Base-by-base conservation (phyloP, 495 filamentous ascomycete species). In the Penicillium bovifimosum region DNA sequence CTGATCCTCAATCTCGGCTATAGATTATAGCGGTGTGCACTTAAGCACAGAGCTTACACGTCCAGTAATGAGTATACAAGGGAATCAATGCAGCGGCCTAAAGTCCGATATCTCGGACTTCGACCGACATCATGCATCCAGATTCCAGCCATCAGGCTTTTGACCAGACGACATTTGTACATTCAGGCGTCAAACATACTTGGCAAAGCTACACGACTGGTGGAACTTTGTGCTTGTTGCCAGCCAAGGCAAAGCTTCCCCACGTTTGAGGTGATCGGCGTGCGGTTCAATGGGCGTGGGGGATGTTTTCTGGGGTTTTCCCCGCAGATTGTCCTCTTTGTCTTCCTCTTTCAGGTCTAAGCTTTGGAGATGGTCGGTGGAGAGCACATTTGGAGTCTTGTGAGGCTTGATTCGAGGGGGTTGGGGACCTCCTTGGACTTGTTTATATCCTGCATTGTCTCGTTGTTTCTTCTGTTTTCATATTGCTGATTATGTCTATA, bases 171-270 rank as follows among this genome's bases (percentile, higher is more conserved):
- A 34, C 13, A 9, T 34, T 13, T 11, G 9, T 9, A 13, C 13
- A 9, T 34, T 34, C 4, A 24, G 20, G 20, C 20, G 20, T 24
- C 4, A 4, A 24, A 24, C 20, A 24, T 34, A n/a, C 32, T 34
- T 28, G 26, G 34, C 34, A 9, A 26, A 28, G 28, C 11, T 29
- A 10, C 20, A 24, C 13, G 11, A 31, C 45, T 39, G n/a, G 18
- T 38, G 51, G 51, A 14, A 34, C 41, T 55, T 27, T 41, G 4
- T 34, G 5, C n/a, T 1, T n/a, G 31, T 47, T 44, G 47, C 55
- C 60, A 52, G 62, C 60, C 62, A 62, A 60, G 52, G 50, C 26
- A n/a, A 31, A 32, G 7, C 31, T 41, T 43, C 40, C 43, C 42
- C 41, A 44, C 14, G n/a, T 26, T 35, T 27, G n/a, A 36, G 24